A percentile compares a stretch with the other conserved stretches of the same genome.
These are phyloP conservation scores for Sonneratia alba DNA, from an alignment of 345 rosid genomes.

Conservation along the genomic window DNA sequence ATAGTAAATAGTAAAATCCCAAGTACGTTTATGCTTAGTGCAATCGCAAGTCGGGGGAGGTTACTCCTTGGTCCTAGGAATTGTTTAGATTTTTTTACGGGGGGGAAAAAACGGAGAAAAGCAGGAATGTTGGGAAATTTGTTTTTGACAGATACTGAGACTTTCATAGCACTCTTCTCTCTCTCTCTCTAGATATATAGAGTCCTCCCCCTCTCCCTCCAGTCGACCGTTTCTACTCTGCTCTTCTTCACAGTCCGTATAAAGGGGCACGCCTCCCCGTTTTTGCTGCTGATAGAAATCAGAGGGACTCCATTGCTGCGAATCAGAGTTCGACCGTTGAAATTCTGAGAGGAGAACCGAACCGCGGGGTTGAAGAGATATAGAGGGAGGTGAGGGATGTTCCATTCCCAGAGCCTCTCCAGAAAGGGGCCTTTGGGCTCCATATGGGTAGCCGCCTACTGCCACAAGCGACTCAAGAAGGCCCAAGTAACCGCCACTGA, in stretches of 20 bases:
- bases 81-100: background rate
- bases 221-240: conserved; percentile 10
- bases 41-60: background rate
- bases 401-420: conserved; percentile 45
- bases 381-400: conserved; percentile 25
- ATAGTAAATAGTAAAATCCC: no score
- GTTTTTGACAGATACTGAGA: background rate
- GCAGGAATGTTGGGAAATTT: background rate
- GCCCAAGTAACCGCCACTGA: conserved; percentile 56
- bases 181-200: background rate
- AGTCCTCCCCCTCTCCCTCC: background rate
- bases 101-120: background rate
- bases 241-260: background rate
- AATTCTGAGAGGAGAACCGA: background rate
- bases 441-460: conserved; percentile 83
- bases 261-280: background rate
- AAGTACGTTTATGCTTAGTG: no score
- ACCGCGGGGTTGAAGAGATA: background rate
- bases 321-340: no score
- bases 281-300: background rate
- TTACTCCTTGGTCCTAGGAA: no score
- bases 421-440: conserved; percentile 59
- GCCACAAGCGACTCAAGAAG: conserved; percentile 64
- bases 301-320: background rate
- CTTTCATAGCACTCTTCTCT: conserved; percentile 10